phyloP scores from a whole-genome alignment of 169 alveolate species.

The Plasmodium relictum region DNA sequence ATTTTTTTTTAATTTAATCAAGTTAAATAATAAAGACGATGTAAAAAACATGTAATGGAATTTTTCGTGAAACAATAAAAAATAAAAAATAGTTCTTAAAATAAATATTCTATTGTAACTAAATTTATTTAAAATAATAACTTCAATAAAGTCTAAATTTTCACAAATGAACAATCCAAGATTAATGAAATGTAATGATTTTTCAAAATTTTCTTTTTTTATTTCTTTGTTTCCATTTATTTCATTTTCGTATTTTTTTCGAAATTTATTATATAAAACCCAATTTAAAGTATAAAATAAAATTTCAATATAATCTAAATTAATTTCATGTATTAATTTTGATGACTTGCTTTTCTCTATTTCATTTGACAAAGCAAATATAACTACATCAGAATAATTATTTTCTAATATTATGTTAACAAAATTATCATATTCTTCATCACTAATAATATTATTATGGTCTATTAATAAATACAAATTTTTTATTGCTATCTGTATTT shows the following conservation, averaged over 20 bases:
- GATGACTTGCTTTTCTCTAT: conserved; percentile 12
- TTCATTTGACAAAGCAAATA: conserved; percentile 15
- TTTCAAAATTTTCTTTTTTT: conserved; percentile 6
- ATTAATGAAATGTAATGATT: conserved; percentile 9
- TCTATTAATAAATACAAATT: conserved; percentile 27
- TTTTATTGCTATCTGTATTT: conserved; percentile 24
- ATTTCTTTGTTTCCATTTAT: background rate
- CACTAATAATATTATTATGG: conserved; percentile 1
- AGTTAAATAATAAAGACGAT: conserved; percentile 20
- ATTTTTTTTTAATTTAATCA: conserved; percentile 56
- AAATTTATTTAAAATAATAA: conserved; percentile 30
- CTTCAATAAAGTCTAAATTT: conserved; percentile 36
- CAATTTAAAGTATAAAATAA: conserved; percentile 63
- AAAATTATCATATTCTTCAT: conserved; percentile 21
- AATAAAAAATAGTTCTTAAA: conserved; percentile 43
- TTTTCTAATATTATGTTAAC: conserved; percentile 39
- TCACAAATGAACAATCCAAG: conserved; percentile 46
- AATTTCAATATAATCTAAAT: conserved; percentile 45
- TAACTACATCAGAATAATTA: conserved; percentile 34
- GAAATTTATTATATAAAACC: conserved; percentile 39
- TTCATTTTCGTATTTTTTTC: background rate
- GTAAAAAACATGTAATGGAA: conserved; percentile 20
- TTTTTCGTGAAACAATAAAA: conserved; percentile 50
- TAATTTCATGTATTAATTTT: background rate
- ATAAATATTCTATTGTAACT: conserved; percentile 32